Evolutionary conservation across 345 rosid genomes (phyloP), one percentile per base, ranked within the genome.

Genomic region (Eucalyptus microcorys): DNA sequence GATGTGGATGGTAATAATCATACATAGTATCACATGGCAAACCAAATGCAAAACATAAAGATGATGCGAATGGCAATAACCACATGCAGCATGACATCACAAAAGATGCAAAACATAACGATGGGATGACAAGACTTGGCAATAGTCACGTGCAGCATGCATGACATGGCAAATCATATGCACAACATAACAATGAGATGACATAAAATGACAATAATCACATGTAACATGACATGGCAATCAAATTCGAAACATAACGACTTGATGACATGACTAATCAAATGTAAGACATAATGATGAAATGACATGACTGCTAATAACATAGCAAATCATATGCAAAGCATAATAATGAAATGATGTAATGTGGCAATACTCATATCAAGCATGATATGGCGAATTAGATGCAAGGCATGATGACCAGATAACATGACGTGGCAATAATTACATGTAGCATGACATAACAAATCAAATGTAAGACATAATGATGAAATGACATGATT

Each of bases 291-390:
- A 57, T 57, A 57, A 57, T 26, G 14, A 57, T 57, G 14, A 57
- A 57, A 26, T 26, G 14, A 57, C 64, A 57, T 57, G 64, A 26
- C 0, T 26, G 6, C 1, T 0, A 0, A 0, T 57, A 11, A 57
- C 64, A 7, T 57, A 26, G 30, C n/a, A 0, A 57, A 26, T 57
- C 3, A 11, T 24, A 10, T 57, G 64, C 30, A 24, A 57, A 22
- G 5, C 61, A 55, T 55, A 55, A 57, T 4, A 57, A 57, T 57
- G 14, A 57, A 57, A 57, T 57, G n/a, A 26, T 10, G 2, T 11
- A 0, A 57, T 57, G 26, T 57, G 14, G 3, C 7, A 57, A 26
- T 57, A 57, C 27, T 26, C 64, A 57, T 11, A 10, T 57, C 64
- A 26, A 57, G 30, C 64, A 57, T 57, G n/a, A 57, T 57, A 57